Base-by-base conservation (phyloP, 1,284 basidiomycete genomes). In the Irpex rosettiformis region DNA sequence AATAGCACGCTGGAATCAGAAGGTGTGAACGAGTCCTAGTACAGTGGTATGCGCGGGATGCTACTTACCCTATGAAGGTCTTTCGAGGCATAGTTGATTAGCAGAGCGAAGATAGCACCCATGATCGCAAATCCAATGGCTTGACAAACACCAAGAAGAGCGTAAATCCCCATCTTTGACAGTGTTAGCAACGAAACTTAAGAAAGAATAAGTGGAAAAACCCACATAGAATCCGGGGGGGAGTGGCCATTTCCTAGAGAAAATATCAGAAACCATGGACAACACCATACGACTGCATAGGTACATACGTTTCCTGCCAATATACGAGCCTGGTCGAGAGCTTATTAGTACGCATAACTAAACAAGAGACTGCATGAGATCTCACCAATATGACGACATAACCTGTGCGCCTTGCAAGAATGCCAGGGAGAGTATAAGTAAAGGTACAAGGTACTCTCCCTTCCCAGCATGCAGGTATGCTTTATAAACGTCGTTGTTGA, bases 1-100 rank as follows among this genome's bases (percentile, higher is more conserved):
- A 58, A 91, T 85, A 1, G 89, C 84, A 47, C 70, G 72, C 77
- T 82, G 67, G n/a, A 18, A 42, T n/a, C n/a, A 54, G 16, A 10
- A 21, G 60, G 28, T 57, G 45, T 13, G 37, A 37, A 70, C 73
- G n/a, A 18, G n/a, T 11, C 2, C 47, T 45, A 24, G 2, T n/a
- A 4, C 2, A 4, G 10, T 29, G 40, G 11, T 24, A 21, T n/a
- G 5, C 18, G 8, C 8, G 43, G 3, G 21, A 24, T 5, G 49
- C 37, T 13, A 60, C 67, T 25, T 56, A 68, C 71, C 16, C 70
- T 66, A 65, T 87, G 84, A 28, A 88, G 69, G 4, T 67, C 65
- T 54, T 76, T 75, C 24, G 82, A 84, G 0, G 91, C 88, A 68
- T 85, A 86, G 69, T 85, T 93, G 18, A 85, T 81, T 55, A 88